phyloP scores from a whole-genome alignment of 352 stramenopile genomes.

The Phytophthora nicotianae region DNA sequence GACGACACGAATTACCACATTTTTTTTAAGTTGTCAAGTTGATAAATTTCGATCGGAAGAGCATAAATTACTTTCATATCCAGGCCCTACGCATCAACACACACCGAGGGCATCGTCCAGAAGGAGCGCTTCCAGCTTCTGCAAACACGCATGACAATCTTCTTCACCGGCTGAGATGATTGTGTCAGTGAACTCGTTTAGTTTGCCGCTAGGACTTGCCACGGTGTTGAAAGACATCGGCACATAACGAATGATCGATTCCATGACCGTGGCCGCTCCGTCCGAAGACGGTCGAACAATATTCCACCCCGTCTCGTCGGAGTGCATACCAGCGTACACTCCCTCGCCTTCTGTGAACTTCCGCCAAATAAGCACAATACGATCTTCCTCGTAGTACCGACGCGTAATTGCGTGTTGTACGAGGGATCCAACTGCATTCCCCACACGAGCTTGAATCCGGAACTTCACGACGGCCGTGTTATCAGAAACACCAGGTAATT shows the following conservation, averaged over 20 bases:
- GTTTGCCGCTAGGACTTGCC: not conserved
- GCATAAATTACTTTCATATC: too few relatives aligned
- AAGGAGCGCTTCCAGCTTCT: slow-evolving; percentile 22
- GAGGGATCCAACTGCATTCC: slow-evolving; percentile 6
- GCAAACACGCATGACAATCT: slow-evolving; percentile 19
- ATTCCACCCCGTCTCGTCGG: slow-evolving; percentile 65
- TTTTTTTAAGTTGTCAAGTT: too few relatives aligned
- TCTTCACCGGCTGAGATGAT: slow-evolving; percentile 23
- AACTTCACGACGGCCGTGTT: slow-evolving; percentile 38
- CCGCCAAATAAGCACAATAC: slow-evolving; percentile 56
- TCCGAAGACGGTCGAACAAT: slow-evolving; percentile 17
- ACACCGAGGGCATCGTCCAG: slow-evolving; percentile 30
- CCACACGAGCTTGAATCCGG: slow-evolving; percentile 10
- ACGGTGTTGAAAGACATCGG: slow-evolving; percentile 30
- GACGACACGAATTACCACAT: not conserved
- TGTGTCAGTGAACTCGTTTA: slow-evolving; percentile 28
- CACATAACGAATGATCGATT: slow-evolving; percentile 30
- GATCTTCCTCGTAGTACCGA: slow-evolving; percentile 45
- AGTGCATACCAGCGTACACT: slow-evolving; percentile 47
- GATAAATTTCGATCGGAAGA: too few relatives aligned
- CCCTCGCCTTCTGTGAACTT: slow-evolving; percentile 47
- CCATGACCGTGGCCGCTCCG: slow-evolving; percentile 15
- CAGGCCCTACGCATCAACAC: slow-evolving; percentile 1
- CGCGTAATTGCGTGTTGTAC: slow-evolving; percentile 40
- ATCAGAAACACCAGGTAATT: slow-evolving; percentile 19